Conservation (phyloP, 2,329 filamentous ascomycete species). For the Phaeosphaeriaceae sp. region DNA sequence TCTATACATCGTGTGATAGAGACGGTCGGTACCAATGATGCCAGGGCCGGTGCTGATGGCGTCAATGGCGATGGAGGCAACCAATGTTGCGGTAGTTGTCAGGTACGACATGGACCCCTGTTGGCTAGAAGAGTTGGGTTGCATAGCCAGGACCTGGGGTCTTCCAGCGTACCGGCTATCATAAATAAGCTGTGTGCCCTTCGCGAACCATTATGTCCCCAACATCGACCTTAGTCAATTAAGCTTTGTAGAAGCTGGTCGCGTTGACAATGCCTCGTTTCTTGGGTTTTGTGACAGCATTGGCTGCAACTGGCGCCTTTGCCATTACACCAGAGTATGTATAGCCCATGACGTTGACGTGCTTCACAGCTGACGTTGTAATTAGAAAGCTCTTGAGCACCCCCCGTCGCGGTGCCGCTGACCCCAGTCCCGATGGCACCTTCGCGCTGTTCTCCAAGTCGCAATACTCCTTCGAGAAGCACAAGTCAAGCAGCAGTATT, state of each 20-base stretch:
- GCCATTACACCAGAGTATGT: constrained; percentile 47
- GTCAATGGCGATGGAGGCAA: constrained; percentile 15
- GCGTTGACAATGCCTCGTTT: constrained; percentile 44
- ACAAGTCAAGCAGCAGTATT: constrained; percentile 66
- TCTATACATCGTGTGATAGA: constrained; percentile 13
- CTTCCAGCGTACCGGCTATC: constrained; percentile 18
- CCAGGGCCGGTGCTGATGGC: constrained; percentile 13
- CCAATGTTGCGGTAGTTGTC: constrained; percentile 7
- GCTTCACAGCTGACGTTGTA: neutral
- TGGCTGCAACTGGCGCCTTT: constrained; percentile 41
- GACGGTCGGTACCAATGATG: constrained; percentile 5
- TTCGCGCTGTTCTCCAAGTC: constrained; percentile 72
- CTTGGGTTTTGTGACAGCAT: constrained; percentile 39
- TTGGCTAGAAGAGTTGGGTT: constrained; percentile 8
- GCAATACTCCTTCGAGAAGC: constrained; percentile 80
- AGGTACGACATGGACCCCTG: constrained; percentile 22
- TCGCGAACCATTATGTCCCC: constrained; percentile 13
- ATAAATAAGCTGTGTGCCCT: constrained; percentile 31
- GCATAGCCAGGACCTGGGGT: constrained; percentile 5
- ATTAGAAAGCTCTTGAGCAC: constrained; percentile 66
- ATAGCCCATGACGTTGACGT: neutral
- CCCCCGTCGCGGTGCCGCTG: constrained; percentile 72
- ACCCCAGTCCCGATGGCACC: constrained; percentile 71
- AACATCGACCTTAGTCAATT: constrained; percentile 35
- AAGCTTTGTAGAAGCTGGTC: constrained; percentile 33